A percentile compares a stretch with the other conserved stretches of the same genome.
Evolutionary conservation across 805 yeast genomes (phyloP).

Genomic region (Barnettozyma botsteinii): DNA sequence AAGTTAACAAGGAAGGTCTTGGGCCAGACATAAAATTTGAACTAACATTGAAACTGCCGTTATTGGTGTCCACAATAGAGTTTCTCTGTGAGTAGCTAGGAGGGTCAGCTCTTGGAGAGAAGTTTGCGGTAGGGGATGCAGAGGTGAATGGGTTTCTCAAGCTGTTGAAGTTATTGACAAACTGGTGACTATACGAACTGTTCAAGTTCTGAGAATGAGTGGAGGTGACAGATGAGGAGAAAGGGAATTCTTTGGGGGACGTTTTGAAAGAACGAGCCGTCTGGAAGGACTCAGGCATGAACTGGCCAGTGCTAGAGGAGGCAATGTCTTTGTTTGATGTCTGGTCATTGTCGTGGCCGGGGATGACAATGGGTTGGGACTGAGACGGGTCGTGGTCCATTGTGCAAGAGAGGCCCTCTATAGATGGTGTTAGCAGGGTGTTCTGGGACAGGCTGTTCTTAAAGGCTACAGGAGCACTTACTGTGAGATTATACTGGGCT

Average conservation of each 20-base stretch:
- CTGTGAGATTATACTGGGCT: too few relatives aligned
- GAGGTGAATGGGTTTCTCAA: slow-evolving; percentile 17
- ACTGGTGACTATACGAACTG: slow-evolving; percentile 19
- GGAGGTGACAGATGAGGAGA: slow-evolving; percentile 23
- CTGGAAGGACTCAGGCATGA: slow-evolving; percentile 24
- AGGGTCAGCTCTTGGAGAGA: slow-evolving; percentile 25
- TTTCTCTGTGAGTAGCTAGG: slow-evolving; percentile 17
- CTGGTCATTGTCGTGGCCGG: slow-evolving; percentile 21
- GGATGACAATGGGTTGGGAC: slow-evolving; percentile 26
- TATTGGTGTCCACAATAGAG: slow-evolving; percentile 3
- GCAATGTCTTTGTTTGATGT: not conserved
- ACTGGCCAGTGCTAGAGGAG: slow-evolving; percentile 3
- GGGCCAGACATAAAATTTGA: slow-evolving; percentile 9
- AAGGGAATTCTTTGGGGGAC: slow-evolving; percentile 13
- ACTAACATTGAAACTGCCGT: slow-evolving; percentile 1
- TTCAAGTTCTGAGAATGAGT: slow-evolving; percentile 17
- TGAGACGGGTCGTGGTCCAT: slow-evolving; percentile 9
- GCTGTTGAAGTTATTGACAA: slow-evolving; percentile 16
- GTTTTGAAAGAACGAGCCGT: slow-evolving; percentile 24
- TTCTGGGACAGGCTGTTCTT: too few relatives aligned
- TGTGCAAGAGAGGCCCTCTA: not conserved
- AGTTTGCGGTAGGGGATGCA: slow-evolving; percentile 19
- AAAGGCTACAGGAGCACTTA: too few relatives aligned
- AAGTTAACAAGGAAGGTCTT: slow-evolving; percentile 28
- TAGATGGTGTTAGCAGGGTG: not conserved